Evolutionary conservation across 2,329 filamentous ascomycete genomes (phyloP).

Genomic region (Neonectria ditissima): DNA sequence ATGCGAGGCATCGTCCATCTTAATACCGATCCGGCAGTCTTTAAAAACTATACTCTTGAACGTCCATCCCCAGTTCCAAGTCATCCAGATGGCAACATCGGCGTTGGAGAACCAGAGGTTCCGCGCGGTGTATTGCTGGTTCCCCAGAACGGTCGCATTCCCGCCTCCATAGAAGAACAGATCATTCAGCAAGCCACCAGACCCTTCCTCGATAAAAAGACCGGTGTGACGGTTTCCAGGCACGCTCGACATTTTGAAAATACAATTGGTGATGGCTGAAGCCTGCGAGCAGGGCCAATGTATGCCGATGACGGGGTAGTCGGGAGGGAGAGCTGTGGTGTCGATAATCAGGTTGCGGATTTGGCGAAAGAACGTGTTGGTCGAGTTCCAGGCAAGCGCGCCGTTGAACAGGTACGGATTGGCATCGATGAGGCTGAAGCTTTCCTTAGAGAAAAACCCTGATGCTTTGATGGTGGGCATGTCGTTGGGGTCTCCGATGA

Average conservation of each 20-base stretch:
- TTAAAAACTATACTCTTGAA: slow-evolving; percentile 75
- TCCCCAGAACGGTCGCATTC: slow-evolving; percentile 68
- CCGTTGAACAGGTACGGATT: slow-evolving; percentile 58
- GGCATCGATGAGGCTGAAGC: slow-evolving; percentile 60
- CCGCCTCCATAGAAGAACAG: slow-evolving; percentile 77
- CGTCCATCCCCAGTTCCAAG: slow-evolving; percentile 83
- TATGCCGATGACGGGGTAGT: slow-evolving; percentile 63
- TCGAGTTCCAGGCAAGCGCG: slow-evolving; percentile 61
- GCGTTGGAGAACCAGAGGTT: slow-evolving; percentile 75
- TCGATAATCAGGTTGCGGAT: slow-evolving; percentile 69
- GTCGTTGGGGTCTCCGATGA: slow-evolving; percentile 76
- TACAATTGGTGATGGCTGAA: slow-evolving; percentile 68
- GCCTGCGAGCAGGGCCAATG: slow-evolving; percentile 78
- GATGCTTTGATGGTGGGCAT: slow-evolving; percentile 68
- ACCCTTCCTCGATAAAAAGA: slow-evolving; percentile 73
- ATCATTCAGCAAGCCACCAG: slow-evolving; percentile 76
- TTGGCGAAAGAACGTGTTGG: slow-evolving; percentile 71
- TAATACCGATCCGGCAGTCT: slow-evolving; percentile 73
- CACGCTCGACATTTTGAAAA: slow-evolving; percentile 62
- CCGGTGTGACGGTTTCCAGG: slow-evolving; percentile 64
- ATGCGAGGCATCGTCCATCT: slow-evolving; percentile 66
- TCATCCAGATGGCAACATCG: slow-evolving; percentile 75
- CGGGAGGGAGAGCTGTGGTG: slow-evolving; percentile 61
- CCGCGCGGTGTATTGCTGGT: slow-evolving; percentile 78
- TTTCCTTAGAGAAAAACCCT: slow-evolving; percentile 56